Percentiles rank a stretch among this genome's conserved stretches.
phyloP scores from a whole-genome alignment of 495 filamentous ascomycete genomes.

The Lichenothelia convexa region DNA sequence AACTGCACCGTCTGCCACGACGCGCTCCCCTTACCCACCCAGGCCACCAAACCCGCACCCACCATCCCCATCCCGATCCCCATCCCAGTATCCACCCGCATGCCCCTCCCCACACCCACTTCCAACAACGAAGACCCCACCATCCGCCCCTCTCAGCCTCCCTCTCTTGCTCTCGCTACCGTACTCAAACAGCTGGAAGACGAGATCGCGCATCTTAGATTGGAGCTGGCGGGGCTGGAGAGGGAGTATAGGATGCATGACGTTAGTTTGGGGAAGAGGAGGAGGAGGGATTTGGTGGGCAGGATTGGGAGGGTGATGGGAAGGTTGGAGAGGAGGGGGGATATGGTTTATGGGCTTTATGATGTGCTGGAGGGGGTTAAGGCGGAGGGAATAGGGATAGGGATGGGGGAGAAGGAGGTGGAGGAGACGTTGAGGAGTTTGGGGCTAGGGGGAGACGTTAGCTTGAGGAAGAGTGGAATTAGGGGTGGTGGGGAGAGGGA shows the following conservation, averaged over 20 bases:
- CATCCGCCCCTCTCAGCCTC: conserved; percentile 55
- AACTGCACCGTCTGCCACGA: conserved; percentile 59
- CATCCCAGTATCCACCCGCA: conserved; percentile 51
- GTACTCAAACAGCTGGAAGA: conserved; percentile 67
- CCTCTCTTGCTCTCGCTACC: conserved; percentile 55
- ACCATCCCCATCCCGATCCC: conserved; percentile 44
- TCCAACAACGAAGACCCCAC: conserved; percentile 55
- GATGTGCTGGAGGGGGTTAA: conserved; percentile 72
- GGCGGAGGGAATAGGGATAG: conserved; percentile 9
- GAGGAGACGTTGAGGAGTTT: conserved; percentile 12
- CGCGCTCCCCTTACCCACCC: conserved; percentile 23
- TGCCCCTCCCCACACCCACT: conserved; percentile 25
- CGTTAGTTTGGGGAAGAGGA: conserved; percentile 45
- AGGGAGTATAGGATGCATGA: conserved; percentile 48
- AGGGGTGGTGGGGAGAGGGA: no score
- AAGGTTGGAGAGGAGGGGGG: conserved; percentile 59
- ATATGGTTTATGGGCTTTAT: conserved; percentile 74
- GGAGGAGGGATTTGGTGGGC: conserved; percentile 42
- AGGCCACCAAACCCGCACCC: conserved; percentile 17
- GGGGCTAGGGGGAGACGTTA: conserved; percentile 9
- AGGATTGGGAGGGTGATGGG: conserved; percentile 46
- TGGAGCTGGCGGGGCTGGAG: conserved; percentile 40
- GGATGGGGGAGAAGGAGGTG: conserved; percentile 10
- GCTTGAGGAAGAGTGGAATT: no score
- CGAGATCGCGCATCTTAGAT: conserved; percentile 65